Evolutionary conservation across 306 rosid species (phyloP).

Genomic region (Pachyrhizus erosus): DNA sequence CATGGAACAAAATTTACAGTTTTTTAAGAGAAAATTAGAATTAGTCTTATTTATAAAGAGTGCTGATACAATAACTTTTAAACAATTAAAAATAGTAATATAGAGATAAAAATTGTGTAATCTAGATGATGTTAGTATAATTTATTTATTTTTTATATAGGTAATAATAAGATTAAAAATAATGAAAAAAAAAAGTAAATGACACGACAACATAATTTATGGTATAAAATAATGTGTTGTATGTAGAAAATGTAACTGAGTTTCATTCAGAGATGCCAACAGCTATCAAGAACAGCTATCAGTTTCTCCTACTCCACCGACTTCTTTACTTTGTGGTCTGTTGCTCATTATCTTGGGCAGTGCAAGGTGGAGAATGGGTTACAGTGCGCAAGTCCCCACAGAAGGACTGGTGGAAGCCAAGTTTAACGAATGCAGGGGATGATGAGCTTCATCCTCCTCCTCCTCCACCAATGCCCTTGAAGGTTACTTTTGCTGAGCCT

Average conservation of each 20-base stretch:
- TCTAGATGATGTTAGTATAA: too few species aligned
- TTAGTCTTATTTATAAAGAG: too few species aligned
- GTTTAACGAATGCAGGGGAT: slow-evolving; percentile 33
- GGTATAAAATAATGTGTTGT: neutral
- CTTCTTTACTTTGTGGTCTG: neutral
- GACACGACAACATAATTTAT: neutral
- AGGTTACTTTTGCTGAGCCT: slow-evolving; percentile 65
- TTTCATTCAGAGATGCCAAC: neutral
- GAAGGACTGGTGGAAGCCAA: slow-evolving; percentile 69
- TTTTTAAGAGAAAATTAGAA: too few species aligned
- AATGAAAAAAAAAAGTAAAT: too few species aligned
- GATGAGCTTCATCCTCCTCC: too few species aligned
- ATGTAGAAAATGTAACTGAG: neutral
- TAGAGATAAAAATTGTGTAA: too few species aligned
- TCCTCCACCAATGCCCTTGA: slow-evolving; percentile 57
- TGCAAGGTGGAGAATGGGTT: slow-evolving; percentile 67
- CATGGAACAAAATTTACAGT: too few species aligned
- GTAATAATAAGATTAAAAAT: too few species aligned
- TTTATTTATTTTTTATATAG: too few species aligned
- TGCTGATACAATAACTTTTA: too few species aligned
- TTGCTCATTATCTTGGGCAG: neutral
- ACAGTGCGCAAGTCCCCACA: slow-evolving; percentile 51
- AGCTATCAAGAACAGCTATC: neutral
- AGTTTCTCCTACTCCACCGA: slow-evolving; percentile 31
- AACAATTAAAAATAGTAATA: too few species aligned